Percentiles rank a stretch among this genome's conserved stretches.
phyloP scores from a whole-genome alignment of 768 basidiomycete genomes.

The Crassisporium funariophilum region DNA sequence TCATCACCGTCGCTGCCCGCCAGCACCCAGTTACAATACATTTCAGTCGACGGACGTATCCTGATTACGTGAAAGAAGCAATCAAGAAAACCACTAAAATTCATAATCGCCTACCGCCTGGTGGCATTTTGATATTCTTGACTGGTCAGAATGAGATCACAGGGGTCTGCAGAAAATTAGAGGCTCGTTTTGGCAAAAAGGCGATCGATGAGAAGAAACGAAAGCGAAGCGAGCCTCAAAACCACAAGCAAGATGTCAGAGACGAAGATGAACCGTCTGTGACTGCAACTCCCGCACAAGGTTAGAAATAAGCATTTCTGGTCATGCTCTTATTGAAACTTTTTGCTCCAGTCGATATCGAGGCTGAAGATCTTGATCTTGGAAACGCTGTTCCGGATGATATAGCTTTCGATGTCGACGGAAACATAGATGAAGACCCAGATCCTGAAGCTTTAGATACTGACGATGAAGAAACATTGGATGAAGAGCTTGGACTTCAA shows the following conservation, averaged over 20 bases:
- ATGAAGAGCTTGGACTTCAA: constrained; percentile 60
- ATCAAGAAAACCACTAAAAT: constrained; percentile 91
- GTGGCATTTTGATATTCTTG: constrained; percentile 91
- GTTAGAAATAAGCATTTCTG: constrained; percentile 28
- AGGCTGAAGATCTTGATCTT: constrained; percentile 81
- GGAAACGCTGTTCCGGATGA: constrained; percentile 50
- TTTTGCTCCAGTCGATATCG: constrained; percentile 59
- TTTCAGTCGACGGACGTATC: constrained; percentile 82
- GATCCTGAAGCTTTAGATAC: constrained; percentile 78
- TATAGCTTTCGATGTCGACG: constrained; percentile 71
- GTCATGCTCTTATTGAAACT: constrained; percentile 1
- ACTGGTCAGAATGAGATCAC: constrained; percentile 96
- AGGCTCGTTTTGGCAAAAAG: constrained; percentile 72
- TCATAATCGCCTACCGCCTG: constrained; percentile 87
- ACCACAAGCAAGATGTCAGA: constrained; percentile 20
- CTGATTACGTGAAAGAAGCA: constrained; percentile 90
- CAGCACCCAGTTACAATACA: constrained; percentile 96
- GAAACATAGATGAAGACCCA: constrained; percentile 59
- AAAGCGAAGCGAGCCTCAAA: constrained; percentile 27
- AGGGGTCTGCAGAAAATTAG: constrained; percentile 79
- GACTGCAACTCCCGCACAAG: constrained; percentile 47
- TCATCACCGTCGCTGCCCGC: constrained; percentile 86
- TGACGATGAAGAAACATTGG: constrained; percentile 62
- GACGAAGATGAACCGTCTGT: constrained; percentile 27
- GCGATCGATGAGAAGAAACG: constrained; percentile 57